phyloP scores from a whole-genome alignment of 192 early-diverging fungal species.

The Coemansia nantahalensis region DNA sequence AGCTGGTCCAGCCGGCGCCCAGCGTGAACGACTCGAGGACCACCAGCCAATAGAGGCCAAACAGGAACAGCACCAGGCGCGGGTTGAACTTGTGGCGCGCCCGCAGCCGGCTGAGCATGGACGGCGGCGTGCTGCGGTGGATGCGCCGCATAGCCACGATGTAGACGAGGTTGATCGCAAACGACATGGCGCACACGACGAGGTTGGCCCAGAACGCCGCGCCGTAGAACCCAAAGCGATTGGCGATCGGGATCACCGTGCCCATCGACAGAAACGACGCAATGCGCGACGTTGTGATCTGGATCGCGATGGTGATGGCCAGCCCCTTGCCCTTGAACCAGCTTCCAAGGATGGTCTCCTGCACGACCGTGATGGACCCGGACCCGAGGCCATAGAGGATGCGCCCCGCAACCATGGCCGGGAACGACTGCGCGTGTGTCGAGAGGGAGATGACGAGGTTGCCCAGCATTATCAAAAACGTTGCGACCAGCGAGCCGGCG shows the following conservation, averaged over 20 bases:
- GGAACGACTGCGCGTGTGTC: constrained; percentile 40
- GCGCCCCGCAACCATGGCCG: constrained; percentile 57
- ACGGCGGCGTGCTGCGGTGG: constrained; percentile 18
- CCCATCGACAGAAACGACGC: constrained; percentile 70
- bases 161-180: constrained; percentile 68
- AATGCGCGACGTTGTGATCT: constrained; percentile 68
- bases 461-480: constrained; percentile 57
- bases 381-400: constrained; percentile 67
- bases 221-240: constrained; percentile 44
- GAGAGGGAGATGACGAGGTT: constrained; percentile 54
- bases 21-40: constrained; percentile 58
- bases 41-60: constrained; percentile 62
- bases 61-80: constrained; percentile 56
- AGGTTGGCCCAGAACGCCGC: constrained; percentile 60
- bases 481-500: constrained; percentile 55
- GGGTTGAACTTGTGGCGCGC: constrained; percentile 59
- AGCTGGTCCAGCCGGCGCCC: constrained; percentile 64
- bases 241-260: constrained; percentile 60
- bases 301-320: constrained; percentile 65
- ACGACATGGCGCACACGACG: constrained; percentile 62
- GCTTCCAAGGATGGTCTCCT: constrained; percentile 76
- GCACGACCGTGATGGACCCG: constrained; percentile 73
- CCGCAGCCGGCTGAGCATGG: constrained; percentile 29
- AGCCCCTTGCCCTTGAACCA: constrained; percentile 70
- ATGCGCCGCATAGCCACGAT: constrained; percentile 56